Percentiles rank a stretch among this genome's conserved stretches.
These are phyloP conservation scores for Monilinia polystroma DNA, from an alignment of 2,329 filamentous ascomycete species.

Conservation along the genomic window DNA sequence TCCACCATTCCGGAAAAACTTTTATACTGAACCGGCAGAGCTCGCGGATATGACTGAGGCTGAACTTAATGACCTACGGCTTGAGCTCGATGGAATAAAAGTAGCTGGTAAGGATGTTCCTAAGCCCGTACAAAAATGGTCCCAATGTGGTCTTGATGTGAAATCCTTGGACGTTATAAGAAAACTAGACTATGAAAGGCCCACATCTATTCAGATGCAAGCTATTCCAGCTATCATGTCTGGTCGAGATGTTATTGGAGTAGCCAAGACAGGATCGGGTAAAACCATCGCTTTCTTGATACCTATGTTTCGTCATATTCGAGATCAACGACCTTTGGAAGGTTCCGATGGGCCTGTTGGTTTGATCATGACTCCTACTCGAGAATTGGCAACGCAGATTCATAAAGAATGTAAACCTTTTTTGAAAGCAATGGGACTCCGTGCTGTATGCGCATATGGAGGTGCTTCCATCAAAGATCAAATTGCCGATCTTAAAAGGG, in stretches of 20 bases:
- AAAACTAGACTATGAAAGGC: constrained; percentile 77
- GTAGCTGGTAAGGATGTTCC: constrained; percentile 85
- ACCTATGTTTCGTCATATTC: constrained; percentile 97
- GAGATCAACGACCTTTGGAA: constrained; percentile 81
- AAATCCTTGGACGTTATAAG: constrained; percentile 85
- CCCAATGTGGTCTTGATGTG: constrained; percentile 85
- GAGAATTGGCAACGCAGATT: constrained; percentile 91
- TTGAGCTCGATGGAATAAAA: constrained; percentile 94
- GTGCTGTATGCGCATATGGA: constrained; percentile 89
- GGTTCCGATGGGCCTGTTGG: constrained; percentile 84
- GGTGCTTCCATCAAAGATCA: constrained; percentile 96
- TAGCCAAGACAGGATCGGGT: constrained; percentile 95
- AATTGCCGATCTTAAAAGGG: constrained; percentile 93
- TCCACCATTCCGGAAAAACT: constrained; percentile 85
- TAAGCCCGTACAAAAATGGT: constrained; percentile 94
- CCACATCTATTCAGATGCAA: constrained; percentile 93
- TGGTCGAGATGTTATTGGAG: constrained; percentile 89
- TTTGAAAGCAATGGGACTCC: constrained; percentile 78
- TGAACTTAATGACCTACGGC: constrained; percentile 75
- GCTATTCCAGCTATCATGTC: constrained; percentile 95
- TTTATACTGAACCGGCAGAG: constrained; percentile 89
- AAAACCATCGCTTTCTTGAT: constrained; percentile 95
- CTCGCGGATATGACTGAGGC: constrained; percentile 79
- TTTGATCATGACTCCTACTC: constrained; percentile 89
- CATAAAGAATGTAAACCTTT: constrained; percentile 94